Percentiles rank a stretch among this genome's conserved stretches.
Evolutionary conservation across 768 basidiomycete species (phyloP).

Genomic region (Podaxis sp.): DNA sequence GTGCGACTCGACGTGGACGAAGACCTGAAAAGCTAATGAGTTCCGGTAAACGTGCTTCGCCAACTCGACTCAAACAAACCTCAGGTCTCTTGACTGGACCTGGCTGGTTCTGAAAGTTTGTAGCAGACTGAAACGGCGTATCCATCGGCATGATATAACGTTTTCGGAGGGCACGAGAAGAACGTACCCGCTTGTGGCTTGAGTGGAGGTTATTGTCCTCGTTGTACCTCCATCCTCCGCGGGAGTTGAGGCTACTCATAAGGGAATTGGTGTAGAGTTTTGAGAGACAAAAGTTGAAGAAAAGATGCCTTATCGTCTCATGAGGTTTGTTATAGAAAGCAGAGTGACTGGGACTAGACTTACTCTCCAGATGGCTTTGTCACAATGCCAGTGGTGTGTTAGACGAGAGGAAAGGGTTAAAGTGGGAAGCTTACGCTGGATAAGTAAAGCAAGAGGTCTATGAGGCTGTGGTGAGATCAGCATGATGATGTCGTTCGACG

Average conservation of each 20-base stretch:
- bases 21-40: slow-evolving; percentile 11
- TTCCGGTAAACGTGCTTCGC: not conserved
- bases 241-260: slow-evolving; percentile 36
- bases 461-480: not conserved
- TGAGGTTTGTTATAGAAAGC: not conserved
- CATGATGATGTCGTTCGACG: not conserved
- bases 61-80: not conserved
- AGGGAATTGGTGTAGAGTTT: slow-evolving; percentile 42
- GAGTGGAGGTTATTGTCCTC: slow-evolving; percentile 5
- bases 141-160: not conserved
- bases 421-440: slow-evolving; percentile 17
- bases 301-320: slow-evolving; percentile 27
- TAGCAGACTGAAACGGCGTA: not conserved
- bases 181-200: slow-evolving; percentile 3
- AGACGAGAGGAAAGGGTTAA: not conserved
- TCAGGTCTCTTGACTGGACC: slow-evolving; percentile 1
- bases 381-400: not conserved
- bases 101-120: not conserved
- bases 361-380: slow-evolving; percentile 17
- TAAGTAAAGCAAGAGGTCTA: slow-evolving; percentile 22
- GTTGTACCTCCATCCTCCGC: slow-evolving; percentile 28
- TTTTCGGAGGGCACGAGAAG: not conserved
- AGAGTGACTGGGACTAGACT: not conserved
- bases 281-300: slow-evolving; percentile 37
- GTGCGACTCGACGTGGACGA: slow-evolving; percentile 25